Conservation (phyloP, 2,329 filamentous ascomycete genomes). For the Claviceps pusilla region DNA sequence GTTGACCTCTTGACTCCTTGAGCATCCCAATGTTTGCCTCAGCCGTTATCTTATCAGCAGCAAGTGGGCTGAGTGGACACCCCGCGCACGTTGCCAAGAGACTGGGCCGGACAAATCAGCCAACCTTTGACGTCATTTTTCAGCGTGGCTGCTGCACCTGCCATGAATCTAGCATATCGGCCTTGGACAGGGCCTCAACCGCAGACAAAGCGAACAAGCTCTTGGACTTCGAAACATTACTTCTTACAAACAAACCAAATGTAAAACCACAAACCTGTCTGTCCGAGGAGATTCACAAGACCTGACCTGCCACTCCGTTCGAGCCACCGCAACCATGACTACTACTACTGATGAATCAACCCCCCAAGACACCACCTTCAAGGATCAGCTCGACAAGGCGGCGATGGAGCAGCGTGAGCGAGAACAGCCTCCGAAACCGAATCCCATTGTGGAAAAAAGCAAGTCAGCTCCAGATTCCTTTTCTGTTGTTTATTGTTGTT, state of each 20-base stretch:
- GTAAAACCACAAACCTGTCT: not conserved
- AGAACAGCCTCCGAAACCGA: conserved; percentile 14
- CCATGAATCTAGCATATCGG: no score
- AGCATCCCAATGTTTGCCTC: not conserved
- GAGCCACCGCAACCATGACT: conserved; percentile 1
- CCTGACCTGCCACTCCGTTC: not conserved
- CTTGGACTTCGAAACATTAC: not conserved
- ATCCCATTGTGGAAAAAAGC: conserved; percentile 31
- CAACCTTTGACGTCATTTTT: not conserved
- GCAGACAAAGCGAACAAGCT: not conserved
- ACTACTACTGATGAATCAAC: conserved; percentile 1
- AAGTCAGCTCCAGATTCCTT: not conserved
- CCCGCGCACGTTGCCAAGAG: not conserved
- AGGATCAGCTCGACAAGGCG: conserved; percentile 28
- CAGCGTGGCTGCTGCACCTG: not conserved
- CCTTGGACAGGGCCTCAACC: no score
- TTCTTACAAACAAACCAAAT: not conserved
- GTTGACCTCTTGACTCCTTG: not conserved
- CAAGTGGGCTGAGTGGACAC: not conserved
- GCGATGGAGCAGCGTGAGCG: conserved; percentile 20
- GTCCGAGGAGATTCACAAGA: not conserved
- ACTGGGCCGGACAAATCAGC: no score
- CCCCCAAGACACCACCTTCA: conserved; percentile 20
- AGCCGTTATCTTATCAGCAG: not conserved
- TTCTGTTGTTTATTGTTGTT: not conserved